These are phyloP conservation scores for Glarea lozoyensis DNA, from an alignment of 495 filamentous ascomycete genomes.

Conservation along the genomic window DNA sequence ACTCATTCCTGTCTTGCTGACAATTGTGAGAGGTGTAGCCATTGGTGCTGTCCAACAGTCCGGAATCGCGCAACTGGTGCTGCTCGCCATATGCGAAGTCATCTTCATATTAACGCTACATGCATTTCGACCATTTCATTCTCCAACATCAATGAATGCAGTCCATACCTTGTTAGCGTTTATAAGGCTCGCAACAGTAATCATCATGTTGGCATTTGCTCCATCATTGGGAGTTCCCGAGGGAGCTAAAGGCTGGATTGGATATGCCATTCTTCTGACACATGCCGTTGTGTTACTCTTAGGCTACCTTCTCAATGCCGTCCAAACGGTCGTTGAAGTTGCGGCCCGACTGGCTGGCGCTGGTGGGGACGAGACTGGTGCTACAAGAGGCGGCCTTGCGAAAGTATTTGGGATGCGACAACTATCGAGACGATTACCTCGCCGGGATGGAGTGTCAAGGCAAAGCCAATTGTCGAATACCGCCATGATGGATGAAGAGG, in stretches of 20 bases:
- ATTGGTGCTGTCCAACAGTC: slow-evolving; percentile 89
- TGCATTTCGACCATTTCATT: slow-evolving; percentile 82
- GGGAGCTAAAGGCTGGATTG: slow-evolving; percentile 83
- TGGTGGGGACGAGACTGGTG: slow-evolving; percentile 63
- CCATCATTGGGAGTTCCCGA: slow-evolving; percentile 70
- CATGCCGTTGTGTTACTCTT: slow-evolving; percentile 85
- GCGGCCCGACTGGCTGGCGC: slow-evolving; percentile 70
- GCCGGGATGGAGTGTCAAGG: slow-evolving; percentile 48
- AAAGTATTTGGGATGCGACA: slow-evolving; percentile 93
- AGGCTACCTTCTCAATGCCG: slow-evolving; percentile 85
- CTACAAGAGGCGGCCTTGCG: slow-evolving; percentile 75
- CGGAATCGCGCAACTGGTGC: slow-evolving; percentile 82
- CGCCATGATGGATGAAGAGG: slow-evolving; percentile 63
- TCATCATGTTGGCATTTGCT: slow-evolving; percentile 82
- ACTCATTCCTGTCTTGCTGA: slow-evolving; percentile 73
- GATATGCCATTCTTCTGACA: slow-evolving; percentile 80
- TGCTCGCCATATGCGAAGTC: slow-evolving; percentile 90
- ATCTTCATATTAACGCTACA: slow-evolving; percentile 81
- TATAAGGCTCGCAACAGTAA: slow-evolving; percentile 65
- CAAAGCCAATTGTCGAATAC: slow-evolving; percentile 73
- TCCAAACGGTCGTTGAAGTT: slow-evolving; percentile 86
- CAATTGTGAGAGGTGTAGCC: slow-evolving; percentile 75
- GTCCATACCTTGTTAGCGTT: slow-evolving; percentile 82
- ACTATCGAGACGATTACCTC: slow-evolving; percentile 64
- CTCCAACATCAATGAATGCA: slow-evolving; percentile 93